Evolutionary conservation across 768 basidiomycete species (phyloP).

Genomic region (Termitomyces sp.): DNA sequence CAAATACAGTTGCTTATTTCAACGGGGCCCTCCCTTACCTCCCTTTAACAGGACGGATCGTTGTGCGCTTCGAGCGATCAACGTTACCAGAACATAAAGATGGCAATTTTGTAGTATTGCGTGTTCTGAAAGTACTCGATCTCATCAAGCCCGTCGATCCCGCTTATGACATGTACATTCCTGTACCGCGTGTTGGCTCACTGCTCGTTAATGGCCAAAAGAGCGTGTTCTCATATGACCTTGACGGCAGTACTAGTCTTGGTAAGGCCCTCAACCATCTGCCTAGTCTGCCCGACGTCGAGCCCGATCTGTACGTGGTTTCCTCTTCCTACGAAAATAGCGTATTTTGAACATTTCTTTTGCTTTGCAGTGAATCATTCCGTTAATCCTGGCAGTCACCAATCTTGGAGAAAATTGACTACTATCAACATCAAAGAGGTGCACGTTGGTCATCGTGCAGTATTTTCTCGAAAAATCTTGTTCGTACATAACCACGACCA

Average conservation of each 20-base stretch:
- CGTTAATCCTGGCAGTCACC: not conserved
- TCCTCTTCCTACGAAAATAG: not conserved
- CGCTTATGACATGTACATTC: constrained; percentile 7
- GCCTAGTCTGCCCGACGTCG: not conserved
- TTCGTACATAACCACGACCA: too few species aligned
- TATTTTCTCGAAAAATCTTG: too few species aligned
- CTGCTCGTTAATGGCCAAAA: not conserved
- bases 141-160: constrained; percentile 8
- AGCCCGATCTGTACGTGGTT: not conserved
- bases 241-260: not conserved
- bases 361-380: not conserved
- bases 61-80: constrained; percentile 15
- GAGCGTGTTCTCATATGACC: not conserved
- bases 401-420: too few species aligned
- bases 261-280: not conserved
- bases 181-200: not conserved
- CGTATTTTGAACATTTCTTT: not conserved
- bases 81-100: constrained; percentile 20
- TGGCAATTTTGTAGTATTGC: constrained; percentile 26
- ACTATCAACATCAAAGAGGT: too few species aligned
- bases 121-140: constrained; percentile 19
- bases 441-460: too few species aligned
- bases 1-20: not conserved
- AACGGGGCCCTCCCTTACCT: too few species aligned
- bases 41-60: constrained; percentile 9